These are phyloP conservation scores for Hypoxylon perforatum DNA, from an alignment of 495 filamentous ascomycete genomes.

Conservation along the genomic window DNA sequence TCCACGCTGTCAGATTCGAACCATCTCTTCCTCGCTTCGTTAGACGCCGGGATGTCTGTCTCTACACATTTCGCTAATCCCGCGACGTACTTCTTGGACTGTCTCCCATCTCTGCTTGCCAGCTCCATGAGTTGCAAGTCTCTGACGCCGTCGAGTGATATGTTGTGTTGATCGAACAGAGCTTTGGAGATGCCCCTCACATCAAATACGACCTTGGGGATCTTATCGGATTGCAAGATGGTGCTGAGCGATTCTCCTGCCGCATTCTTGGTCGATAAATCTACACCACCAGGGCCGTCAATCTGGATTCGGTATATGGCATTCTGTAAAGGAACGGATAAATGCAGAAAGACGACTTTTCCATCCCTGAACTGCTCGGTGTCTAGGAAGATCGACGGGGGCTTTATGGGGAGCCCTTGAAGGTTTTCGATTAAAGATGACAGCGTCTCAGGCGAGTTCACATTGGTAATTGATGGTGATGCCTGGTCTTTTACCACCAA, in stretches of 20 bases:
- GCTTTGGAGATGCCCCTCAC: slow-evolving; percentile 69
- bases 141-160: slow-evolving; percentile 53
- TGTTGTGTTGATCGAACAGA: slow-evolving; percentile 56
- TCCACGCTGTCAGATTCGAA: no score
- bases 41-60: no score
- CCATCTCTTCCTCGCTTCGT: no score
- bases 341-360: background rate
- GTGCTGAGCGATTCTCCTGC: slow-evolving; percentile 46
- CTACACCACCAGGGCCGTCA: background rate
- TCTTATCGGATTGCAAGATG: slow-evolving; percentile 59
- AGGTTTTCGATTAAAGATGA: background rate
- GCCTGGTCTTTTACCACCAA: background rate
- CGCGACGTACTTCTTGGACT: slow-evolving; percentile 43
- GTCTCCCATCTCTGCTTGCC: slow-evolving; percentile 32
- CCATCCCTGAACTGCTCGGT: background rate
- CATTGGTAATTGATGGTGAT: background rate
- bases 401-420: background rate
- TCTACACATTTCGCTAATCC: slow-evolving; percentile 61
- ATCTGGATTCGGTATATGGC: background rate
- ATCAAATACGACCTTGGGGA: slow-evolving; percentile 66
- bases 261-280: background rate
- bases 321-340: background rate
- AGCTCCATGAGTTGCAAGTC: slow-evolving; percentile 70
- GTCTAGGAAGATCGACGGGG: background rate
- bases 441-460: background rate